Evolutionary conservation across 768 basidiomycete genomes (phyloP).

Genomic region (Naganishia randhawae): DNA sequence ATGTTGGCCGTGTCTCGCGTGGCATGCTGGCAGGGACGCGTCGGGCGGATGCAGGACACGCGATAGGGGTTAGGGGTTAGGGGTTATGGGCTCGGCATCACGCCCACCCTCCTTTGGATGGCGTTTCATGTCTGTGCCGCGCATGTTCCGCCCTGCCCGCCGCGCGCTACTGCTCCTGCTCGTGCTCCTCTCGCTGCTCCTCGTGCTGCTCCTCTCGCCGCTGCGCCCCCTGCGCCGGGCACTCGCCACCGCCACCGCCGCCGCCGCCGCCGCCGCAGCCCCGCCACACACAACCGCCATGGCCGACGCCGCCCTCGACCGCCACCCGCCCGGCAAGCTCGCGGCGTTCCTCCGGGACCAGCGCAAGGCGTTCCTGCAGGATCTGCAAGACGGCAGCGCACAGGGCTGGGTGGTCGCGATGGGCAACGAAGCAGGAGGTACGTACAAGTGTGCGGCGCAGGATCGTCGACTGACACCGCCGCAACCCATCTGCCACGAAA

Average conservation of each 20-base stretch:
- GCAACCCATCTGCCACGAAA: not conserved
- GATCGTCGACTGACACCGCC: too few relatives aligned
- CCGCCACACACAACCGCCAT: not conserved
- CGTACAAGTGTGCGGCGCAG: slow-evolving; percentile 30
- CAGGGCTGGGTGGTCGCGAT: slow-evolving; percentile 77
- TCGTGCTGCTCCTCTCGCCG: slow-evolving; percentile 21
- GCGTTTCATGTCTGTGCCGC: too few relatives aligned
- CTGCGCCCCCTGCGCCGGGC: not conserved
- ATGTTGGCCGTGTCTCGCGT: not conserved
- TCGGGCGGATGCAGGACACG: too few relatives aligned
- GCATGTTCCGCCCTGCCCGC: not conserved
- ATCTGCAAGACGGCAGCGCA: slow-evolving; percentile 55
- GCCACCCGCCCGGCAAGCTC: slow-evolving; percentile 32
- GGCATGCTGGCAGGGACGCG: too few relatives aligned
- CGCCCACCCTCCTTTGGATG: too few relatives aligned
- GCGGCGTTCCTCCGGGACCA: slow-evolving; percentile 54
- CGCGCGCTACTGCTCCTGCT: not conserved
- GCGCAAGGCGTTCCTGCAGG: slow-evolving; percentile 63
- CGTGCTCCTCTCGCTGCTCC: slow-evolving; percentile 2
- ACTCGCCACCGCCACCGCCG: too few relatives aligned
- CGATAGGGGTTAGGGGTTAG: too few relatives aligned
- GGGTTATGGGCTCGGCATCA: too few relatives aligned
- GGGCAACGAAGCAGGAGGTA: slow-evolving; percentile 97
- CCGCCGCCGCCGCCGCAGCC: not conserved
- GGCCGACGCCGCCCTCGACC: slow-evolving; percentile 1